A percentile compares a stretch with the other conserved stretches of the same genome.
These are phyloP conservation scores for Punctularia strigosozonata DNA, from an alignment of 768 basidiomycete species.

Conservation along the genomic window DNA sequence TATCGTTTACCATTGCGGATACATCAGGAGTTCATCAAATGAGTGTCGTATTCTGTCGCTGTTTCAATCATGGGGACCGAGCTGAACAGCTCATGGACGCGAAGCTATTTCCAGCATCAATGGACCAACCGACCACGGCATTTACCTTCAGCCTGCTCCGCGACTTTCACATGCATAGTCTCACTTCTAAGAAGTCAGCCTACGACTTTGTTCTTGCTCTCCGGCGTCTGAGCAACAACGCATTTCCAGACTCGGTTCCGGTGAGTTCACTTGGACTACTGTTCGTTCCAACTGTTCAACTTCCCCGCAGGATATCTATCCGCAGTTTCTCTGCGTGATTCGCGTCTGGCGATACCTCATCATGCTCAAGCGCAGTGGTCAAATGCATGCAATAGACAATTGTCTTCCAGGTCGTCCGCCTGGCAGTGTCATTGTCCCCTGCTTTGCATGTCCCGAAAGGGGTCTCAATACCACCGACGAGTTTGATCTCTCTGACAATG, in stretches of 20 bases:
- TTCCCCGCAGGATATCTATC: background rate
- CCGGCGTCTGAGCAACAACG: slow-evolving; percentile 2
- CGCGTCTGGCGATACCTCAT: background rate
- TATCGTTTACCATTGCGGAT: background rate
- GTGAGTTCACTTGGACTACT: background rate
- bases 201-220: slow-evolving; percentile 6
- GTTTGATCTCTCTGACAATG: too few species aligned
- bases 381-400: background rate
- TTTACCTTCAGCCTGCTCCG: background rate
- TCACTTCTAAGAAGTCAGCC: slow-evolving; percentile 7
- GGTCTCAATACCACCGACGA: too few species aligned
- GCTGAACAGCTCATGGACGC: background rate
- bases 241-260: background rate
- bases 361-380: background rate
- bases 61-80: background rate
- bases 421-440: background rate
- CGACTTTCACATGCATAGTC: slow-evolving; percentile 5
- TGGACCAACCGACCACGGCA: background rate
- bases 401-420: background rate
- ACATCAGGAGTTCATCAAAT: background rate
- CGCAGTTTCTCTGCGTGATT: background rate
- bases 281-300: background rate
- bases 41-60: background rate
- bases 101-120: background rate
- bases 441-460: background rate